These are phyloP conservation scores for Tetragonia tetragonoides DNA, from an alignment of 148 eudicot genomes.

Conservation along the genomic window DNA sequence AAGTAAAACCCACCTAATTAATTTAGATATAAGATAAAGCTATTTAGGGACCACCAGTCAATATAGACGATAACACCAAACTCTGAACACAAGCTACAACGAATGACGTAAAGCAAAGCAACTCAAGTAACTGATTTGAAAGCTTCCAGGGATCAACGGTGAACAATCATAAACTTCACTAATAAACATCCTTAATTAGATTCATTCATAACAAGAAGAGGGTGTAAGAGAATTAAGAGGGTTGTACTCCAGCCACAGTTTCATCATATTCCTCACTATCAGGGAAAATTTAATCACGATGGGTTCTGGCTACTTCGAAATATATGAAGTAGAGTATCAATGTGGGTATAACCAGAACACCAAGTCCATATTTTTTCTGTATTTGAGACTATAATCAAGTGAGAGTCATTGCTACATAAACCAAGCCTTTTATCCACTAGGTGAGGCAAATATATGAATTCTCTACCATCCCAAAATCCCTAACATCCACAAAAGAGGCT, in stretches of 20 bases:
- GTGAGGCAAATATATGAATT: neutral
- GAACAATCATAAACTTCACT: neutral
- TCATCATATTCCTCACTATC: neutral
- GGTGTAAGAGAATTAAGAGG: neutral
- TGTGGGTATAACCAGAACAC: neutral
- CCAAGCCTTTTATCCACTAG: neutral
- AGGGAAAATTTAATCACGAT: neutral
- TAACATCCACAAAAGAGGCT: neutral
- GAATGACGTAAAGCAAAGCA: neutral
- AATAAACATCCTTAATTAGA: neutral
- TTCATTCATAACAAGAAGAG: neutral
- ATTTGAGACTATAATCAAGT: neutral
- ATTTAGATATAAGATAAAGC: neutral
- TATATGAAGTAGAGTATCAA: neutral
- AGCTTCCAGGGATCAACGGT: neutral
- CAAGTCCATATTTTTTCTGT: neutral
- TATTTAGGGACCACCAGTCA: neutral
- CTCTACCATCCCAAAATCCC: neutral
- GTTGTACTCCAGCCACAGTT: neutral
- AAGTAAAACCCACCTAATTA: neutral
- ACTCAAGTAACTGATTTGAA: neutral
- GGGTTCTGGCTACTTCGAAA: neutral
- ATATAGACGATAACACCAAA: neutral
- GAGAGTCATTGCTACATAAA: neutral
- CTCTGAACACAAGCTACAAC: neutral